Evolutionary conservation across 495 filamentous ascomycete species (phyloP), one percentile per base, ranked within the genome.

Genomic region (Aspergillus panamensis): DNA sequence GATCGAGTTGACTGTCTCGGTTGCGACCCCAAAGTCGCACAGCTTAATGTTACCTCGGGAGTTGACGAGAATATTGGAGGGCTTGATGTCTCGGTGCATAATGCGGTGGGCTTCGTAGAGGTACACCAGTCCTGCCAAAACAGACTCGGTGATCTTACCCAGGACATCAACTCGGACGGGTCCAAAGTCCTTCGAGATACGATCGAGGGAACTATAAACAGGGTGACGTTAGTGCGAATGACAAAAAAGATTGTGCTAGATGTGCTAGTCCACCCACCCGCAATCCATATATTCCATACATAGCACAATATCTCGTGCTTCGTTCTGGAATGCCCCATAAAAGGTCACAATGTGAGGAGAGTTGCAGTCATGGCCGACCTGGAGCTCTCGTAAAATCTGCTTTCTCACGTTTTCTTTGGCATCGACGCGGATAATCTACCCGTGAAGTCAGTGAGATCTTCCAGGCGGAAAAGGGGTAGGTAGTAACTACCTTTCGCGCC

Each of bases 261-360:
- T 25, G 5, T 25, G 25, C 25, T 25, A 20, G 39, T 40, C 13
- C 16, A 74, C 85, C 70, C 82, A 98, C 94, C 95, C 95, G 73
- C 91, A 90, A 77, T 98, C 94, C 92, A 96, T 96, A 67, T 98
- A 97, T 70, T 98, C 94, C 94, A 98, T 98, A 70, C 94, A 98
- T 88, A 98, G 88, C 58, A 97, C 91, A 59, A 98, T 95, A 75
- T 97, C 94, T 61, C 94, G 89, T 45, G 87, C 88, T 63, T 96
- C 91, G 64, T 96, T 96, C 57, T 97, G 82, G 73, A 97, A 97
- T 20, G 94, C 94, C 48, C 94, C 94, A 65, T 97, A 97, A 72
- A 97, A 97, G 13, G 86, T 95, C 21, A 98, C 94, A 64, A 98
- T 97, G 68, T 92, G 91, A 40, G 92, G 89, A 8, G 88, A 96